Evolutionary conservation across 139 green algal species (phyloP), one percentile per base, ranked within the genome.

Genomic region (Coelastrella sp.): DNA sequence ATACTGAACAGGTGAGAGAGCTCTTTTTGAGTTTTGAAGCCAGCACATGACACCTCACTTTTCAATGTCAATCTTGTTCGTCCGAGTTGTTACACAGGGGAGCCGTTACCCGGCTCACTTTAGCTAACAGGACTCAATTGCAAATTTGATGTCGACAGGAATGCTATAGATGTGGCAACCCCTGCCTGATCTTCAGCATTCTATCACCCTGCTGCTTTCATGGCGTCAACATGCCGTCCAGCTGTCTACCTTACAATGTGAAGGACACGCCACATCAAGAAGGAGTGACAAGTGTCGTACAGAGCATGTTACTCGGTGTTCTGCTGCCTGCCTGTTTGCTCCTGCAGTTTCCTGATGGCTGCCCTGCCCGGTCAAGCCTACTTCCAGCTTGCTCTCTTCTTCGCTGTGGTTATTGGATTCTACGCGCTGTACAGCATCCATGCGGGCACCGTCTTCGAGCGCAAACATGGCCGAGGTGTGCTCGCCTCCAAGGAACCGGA

Each of bases 361-460:
- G 45, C 41, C 15, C 43, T 75, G 0, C 7, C 64, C 11, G 64
- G 40, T 32, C 25, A 17, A 4, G 43, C 62, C 2, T 78, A 76
- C 45, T 34, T 17, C 27, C 45, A 67, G 43, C 43, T 76, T 0
- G 76, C 76, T 2, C 34, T 85, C 2, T 85, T 77, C 79, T 77
- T 64, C 2, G 79, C 40, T 40, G 5, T 77, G 11, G 50, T 85
- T 41, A 63, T 48, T 40, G 62, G 64, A 38, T 77, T 85, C 43
- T 85, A 85, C 63, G 7, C 74, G 43, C n/a, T 85, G 11, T 85
- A 85, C 79, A 38, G 11, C 60, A n/a, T 85, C 23, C 79, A 85
- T 40, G 79, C 79, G 1, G 79, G 60, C 4, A 5, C 34, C n/a
- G 19, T 15, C 25, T 71, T 41, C 30, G 62, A 71, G 23, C 25